phyloP scores from a whole-genome alignment of 306 rosid genomes.

The Ochetophila trinervis region DNA sequence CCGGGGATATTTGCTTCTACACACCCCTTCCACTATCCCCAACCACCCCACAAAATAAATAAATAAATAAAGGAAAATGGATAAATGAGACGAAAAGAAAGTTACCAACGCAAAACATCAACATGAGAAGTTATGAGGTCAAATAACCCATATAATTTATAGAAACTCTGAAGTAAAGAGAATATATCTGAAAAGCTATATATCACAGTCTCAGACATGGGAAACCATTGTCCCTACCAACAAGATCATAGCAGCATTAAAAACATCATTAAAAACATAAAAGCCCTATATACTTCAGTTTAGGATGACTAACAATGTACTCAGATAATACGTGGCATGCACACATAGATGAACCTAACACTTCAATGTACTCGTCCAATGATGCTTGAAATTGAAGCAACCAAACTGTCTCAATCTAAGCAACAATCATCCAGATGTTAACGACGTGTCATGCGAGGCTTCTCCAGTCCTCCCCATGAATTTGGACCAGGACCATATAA shows the following conservation, averaged over 20 bases:
- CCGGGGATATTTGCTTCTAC: conserved; percentile 12
- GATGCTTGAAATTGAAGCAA: conserved; percentile 24
- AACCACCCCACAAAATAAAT: conserved; percentile 9
- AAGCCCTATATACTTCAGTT: conserved; percentile 42
- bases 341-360: conserved; percentile 42
- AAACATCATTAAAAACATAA: conserved; percentile 31
- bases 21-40: neutral
- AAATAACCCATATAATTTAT: neutral
- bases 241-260: conserved; percentile 27
- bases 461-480: conserved; percentile 68
- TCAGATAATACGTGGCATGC: conserved; percentile 40
- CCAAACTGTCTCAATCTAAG: conserved; percentile 27
- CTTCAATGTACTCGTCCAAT: conserved; percentile 32
- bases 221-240: conserved; percentile 16
- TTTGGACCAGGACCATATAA: conserved; percentile 53
- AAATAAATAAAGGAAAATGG: neutral
- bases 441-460: conserved; percentile 63
- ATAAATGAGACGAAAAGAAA: conserved; percentile 1
- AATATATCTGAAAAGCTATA: neutral
- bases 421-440: conserved; percentile 37
- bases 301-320: conserved; percentile 38
- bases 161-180: neutral
- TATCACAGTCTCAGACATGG: conserved; percentile 9
- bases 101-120: conserved; percentile 12
- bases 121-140: conserved; percentile 1